Evolutionary conservation across 805 yeast species (phyloP), one percentile per base, ranked within the genome.

Genomic region (Debaryomyces prosopidis): DNA sequence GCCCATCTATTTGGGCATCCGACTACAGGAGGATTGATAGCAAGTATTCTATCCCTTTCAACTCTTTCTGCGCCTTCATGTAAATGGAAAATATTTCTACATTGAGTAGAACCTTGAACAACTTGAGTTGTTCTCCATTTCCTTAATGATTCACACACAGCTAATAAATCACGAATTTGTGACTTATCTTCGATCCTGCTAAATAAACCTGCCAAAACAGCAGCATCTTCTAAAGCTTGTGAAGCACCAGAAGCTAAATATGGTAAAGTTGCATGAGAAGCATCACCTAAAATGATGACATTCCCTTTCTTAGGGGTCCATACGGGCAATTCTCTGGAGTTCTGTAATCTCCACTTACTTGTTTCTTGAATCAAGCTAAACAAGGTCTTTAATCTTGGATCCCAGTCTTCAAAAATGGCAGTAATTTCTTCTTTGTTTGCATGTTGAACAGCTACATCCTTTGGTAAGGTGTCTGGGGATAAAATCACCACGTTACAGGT

Each of bases 231-330:
- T 32, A 63, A 49, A 3, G 68, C 66, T 55, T 62, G 63, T 6
- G 66, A 60, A 7, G 69, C 69, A n/a, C 68, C 67, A 7, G 57
- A 49, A 6, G 69, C 65, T 15, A 64, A 51, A 46, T 64, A 64
- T 9, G 69, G 69, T 23, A 67, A 59, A 45, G 67, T 67, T 11
- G 71, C 68, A 44, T 67, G 72, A 27, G 60, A 55, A 1, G 72
- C 59, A 45, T 68, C 72, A 2, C 73, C 72, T 40, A 67, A 52
- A 28, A 68, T 50, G 12, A 60, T 51, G 17, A 63, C 54, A 16
- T 57, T 57, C 5, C 62, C 66, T 4, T 54, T 49, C n/a, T 46
- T 32, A 45, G 63, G 63, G 28, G 51, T 52, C 68, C 68, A 64
- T 11, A 53, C 49, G 8, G 49, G 49, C 42, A 58, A 53, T 43